Conservation (phyloP, 148 eudicot genomes). For the Rhododendron henanense region DNA sequence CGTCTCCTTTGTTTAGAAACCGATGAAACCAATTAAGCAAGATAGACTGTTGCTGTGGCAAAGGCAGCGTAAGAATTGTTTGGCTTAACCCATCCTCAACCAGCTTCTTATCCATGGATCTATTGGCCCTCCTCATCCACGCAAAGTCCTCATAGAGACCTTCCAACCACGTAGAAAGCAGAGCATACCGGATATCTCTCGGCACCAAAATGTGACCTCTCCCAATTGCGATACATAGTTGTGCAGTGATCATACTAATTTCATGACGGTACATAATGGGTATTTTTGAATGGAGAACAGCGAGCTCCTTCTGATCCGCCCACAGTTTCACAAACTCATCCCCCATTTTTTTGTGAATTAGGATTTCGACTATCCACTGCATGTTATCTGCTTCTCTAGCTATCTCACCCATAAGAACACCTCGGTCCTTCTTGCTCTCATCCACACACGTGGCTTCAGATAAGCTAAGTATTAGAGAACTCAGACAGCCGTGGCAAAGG, state of each 20-base stretch:
- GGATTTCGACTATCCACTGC: conserved; percentile 82
- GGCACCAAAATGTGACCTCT: conserved; percentile 73
- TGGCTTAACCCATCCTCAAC: conserved; percentile 86
- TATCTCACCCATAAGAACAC: conserved; percentile 67
- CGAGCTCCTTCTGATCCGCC: conserved; percentile 88
- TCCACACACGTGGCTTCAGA: conserved; percentile 70
- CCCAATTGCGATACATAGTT: conserved; percentile 77
- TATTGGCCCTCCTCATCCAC: conserved; percentile 77
- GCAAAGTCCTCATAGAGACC: conserved; percentile 82
- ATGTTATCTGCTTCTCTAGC: conserved; percentile 91
- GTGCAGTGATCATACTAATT: conserved; percentile 84
- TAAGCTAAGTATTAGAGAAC: conserved; percentile 71
- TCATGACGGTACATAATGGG: conserved; percentile 86
- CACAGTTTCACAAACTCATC: conserved; percentile 83
- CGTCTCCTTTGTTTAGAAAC: conserved; percentile 83
- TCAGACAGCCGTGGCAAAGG: conserved; percentile 79
- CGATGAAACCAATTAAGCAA: conserved; percentile 83
- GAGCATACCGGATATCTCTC: conserved; percentile 57
- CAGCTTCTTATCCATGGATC: conserved; percentile 62
- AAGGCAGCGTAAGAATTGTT: conserved; percentile 75
- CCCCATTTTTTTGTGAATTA: conserved; percentile 60
- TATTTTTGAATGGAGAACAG: conserved; percentile 75
- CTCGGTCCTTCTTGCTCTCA: conserved; percentile 60
- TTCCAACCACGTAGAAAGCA: conserved; percentile 88
- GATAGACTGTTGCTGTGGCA: conserved; percentile 67